phyloP scores from a whole-genome alignment of 768 basidiomycete genomes.

The Dentipellis sp. region DNA sequence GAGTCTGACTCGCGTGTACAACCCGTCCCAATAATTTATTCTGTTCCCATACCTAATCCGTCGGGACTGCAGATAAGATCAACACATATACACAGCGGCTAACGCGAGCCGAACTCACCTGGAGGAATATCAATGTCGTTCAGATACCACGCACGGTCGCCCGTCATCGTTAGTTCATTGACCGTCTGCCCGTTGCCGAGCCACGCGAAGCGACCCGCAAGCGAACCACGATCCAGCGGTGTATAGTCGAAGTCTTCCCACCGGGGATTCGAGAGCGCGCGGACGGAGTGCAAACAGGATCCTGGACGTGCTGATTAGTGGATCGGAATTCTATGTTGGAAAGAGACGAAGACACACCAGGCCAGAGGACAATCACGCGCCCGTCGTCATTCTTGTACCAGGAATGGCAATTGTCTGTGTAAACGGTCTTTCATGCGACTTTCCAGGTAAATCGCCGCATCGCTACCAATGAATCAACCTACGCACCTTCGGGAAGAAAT shows the following conservation, averaged over 20 bases:
- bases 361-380: slow-evolving; percentile 21
- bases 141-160: slow-evolving; percentile 17
- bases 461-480: background rate
- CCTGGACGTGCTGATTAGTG: background rate
- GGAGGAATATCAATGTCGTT: slow-evolving; percentile 13
- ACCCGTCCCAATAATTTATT: no score
- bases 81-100: background rate
- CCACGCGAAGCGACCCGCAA: slow-evolving; percentile 18
- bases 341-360: slow-evolving; percentile 2
- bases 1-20: no score
- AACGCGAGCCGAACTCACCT: slow-evolving; percentile 3
- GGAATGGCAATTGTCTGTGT: slow-evolving; percentile 16
- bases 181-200: slow-evolving; percentile 20
- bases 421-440: slow-evolving; percentile 12
- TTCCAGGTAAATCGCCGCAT: background rate
- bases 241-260: slow-evolving; percentile 21
- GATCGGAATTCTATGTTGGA: background rate
- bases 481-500: background rate
- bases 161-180: slow-evolving; percentile 14
- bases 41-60: background rate
- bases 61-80: background rate
- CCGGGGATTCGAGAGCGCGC: slow-evolving; percentile 14
- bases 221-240: slow-evolving; percentile 1
- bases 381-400: slow-evolving; percentile 22
- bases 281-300: slow-evolving; percentile 7